Conservation (phyloP, 2,329 filamentous ascomycete genomes). For the Chaetomiaceae sp. region DNA sequence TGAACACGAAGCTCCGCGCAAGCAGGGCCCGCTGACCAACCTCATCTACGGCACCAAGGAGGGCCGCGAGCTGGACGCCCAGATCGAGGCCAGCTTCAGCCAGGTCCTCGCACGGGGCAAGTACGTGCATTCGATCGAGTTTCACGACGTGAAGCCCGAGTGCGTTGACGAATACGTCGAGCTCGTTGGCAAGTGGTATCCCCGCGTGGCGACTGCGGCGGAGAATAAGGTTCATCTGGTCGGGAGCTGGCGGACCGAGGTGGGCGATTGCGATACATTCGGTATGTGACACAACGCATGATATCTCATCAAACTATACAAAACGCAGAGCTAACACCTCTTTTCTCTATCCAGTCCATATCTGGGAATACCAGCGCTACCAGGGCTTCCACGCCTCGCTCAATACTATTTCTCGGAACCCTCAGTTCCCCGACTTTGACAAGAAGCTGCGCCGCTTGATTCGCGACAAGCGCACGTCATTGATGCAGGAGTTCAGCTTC, state of each 20-base stretch:
- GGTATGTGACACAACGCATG: slow-evolving; percentile 48
- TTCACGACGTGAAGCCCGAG: slow-evolving; percentile 92
- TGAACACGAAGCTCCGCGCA: slow-evolving; percentile 56
- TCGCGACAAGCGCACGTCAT: slow-evolving; percentile 74
- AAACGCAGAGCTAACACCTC: neutral
- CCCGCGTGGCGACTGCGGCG: slow-evolving; percentile 73
- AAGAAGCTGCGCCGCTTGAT: slow-evolving; percentile 81
- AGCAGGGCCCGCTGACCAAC: slow-evolving; percentile 69
- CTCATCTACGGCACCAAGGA: slow-evolving; percentile 97
- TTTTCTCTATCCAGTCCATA: slow-evolving; percentile 64
- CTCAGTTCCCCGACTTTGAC: slow-evolving; percentile 80
- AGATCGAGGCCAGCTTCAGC: slow-evolving; percentile 94
- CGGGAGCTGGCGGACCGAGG: slow-evolving; percentile 96
- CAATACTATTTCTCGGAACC: slow-evolving; percentile 75
- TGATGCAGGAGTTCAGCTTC: slow-evolving; percentile 99
- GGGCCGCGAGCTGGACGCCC: slow-evolving; percentile 86
- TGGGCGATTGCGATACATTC: slow-evolving; percentile 95
- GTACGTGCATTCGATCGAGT: slow-evolving; percentile 96
- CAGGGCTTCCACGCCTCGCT: slow-evolving; percentile 91
- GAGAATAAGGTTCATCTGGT: slow-evolving; percentile 95
- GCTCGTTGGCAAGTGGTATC: slow-evolving; percentile 87
- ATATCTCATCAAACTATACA: too few species aligned
- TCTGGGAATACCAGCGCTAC: slow-evolving; percentile 99
- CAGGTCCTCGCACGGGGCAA: slow-evolving; percentile 93
- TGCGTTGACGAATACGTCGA: slow-evolving; percentile 93